These are phyloP conservation scores for Arthrobotrys conoides DNA, from an alignment of 2,329 filamentous ascomycete genomes.

Conservation along the genomic window DNA sequence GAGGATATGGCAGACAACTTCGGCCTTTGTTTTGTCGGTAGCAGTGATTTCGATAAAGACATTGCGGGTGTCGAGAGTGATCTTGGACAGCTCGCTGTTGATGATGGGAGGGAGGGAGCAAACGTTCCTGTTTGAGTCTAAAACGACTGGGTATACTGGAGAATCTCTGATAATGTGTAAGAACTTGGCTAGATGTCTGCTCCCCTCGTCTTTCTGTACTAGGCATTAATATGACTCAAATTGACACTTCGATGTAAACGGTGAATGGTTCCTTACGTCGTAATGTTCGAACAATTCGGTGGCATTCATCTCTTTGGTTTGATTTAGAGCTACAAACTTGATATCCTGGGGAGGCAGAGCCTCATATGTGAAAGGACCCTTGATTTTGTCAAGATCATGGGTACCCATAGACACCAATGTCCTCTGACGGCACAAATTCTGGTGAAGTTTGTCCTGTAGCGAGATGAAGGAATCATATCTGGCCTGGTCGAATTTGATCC, in stretches of 20 bases:
- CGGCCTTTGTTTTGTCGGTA: conserved; percentile 94
- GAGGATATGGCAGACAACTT: conserved; percentile 95
- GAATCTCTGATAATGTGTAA: conserved; percentile 95
- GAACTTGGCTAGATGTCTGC: conserved; percentile 81
- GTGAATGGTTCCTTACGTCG: conserved; percentile 70
- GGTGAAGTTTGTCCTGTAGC: conserved; percentile 97
- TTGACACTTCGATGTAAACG: conserved; percentile 26
- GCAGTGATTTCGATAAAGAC: conserved; percentile 98
- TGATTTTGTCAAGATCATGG: conserved; percentile 91
- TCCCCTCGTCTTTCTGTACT: conserved; percentile 78
- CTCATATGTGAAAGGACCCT: conserved; percentile 97
- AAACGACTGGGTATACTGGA: conserved; percentile 94
- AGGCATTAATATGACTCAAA: conserved; percentile 4
- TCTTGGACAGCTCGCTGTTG: conserved; percentile 97
- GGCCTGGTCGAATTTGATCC: conserved; percentile 90
- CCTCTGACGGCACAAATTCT: conserved; percentile 91
- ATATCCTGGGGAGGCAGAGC: conserved; percentile 92
- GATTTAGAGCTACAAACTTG: conserved; percentile 90
- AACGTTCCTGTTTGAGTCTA: conserved; percentile 86
- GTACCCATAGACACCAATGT: conserved; percentile 98
- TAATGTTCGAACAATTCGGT: conserved; percentile 95
- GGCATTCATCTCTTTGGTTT: conserved; percentile 87
- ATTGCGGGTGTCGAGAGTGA: conserved; percentile 89
- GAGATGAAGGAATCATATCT: conserved; percentile 97
- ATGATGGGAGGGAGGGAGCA: conserved; percentile 98